Base-by-base conservation (phyloP, 306 rosid species). In the Malus fusca region DNA sequence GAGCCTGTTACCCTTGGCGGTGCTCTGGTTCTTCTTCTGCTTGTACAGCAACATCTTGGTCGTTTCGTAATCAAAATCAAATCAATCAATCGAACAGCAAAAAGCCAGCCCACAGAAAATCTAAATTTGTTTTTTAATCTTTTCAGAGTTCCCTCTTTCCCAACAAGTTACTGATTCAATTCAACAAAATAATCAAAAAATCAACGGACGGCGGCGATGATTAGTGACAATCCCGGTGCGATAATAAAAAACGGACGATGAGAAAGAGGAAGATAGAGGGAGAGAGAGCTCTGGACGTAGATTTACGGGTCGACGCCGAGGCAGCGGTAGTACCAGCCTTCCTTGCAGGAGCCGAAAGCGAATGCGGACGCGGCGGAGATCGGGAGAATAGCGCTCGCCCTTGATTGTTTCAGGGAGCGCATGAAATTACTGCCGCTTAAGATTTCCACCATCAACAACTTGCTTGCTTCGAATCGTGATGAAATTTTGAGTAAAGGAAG, bases 291-390 rank as follows among this genome's bases (percentile, higher is more conserved):
- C 7, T 72, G 1, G 26, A 21, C 8, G 63, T 2, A 37, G 53
- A 31, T 53, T 92, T 86, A 93, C 11, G 99, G 97, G 93, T 92
- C 99, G 75, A 92, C 80, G 77, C 99, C 99, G 35, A 90, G 79
- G 97, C 99, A 95, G 90, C 99, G 99, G 87, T 81, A 95, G 90
- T 95, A 95, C 99, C 99, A 95, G 85, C 89, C 97, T 74, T 91
- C 90, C 79, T 89, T 95, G 97, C 97, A 95, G 46, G 99, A 92
- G 26, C 91, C 99, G 72, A 95, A 95, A 9, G 92, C 75, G 85
- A 91, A 85, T 35, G 85, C 85, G 22, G 90, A 87, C 1, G 90
- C 74, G 46, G 90, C 72, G 4, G 90, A 85, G 61, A 79, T 76
- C 42, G 90, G 88, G 76, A 87, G 86, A 79, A 80, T 91, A 78